Evolutionary conservation across 2,329 filamentous ascomycete genomes (phyloP), one percentile per base, ranked within the genome.

Genomic region (Geoglossum cookeanum): DNA sequence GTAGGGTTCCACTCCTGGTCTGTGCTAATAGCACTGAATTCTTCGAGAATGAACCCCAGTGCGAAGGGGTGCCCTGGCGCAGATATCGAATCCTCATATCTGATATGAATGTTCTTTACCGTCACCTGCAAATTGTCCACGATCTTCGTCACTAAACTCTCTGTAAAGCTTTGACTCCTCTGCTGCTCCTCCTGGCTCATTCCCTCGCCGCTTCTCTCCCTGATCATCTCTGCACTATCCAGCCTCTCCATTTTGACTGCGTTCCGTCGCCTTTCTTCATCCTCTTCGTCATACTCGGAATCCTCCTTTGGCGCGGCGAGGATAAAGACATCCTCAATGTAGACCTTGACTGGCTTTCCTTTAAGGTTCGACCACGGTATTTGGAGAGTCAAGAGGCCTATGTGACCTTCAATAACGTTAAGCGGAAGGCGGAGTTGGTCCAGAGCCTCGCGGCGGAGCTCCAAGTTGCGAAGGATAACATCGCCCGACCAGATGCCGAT

Each of bases 401-500:
- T 79, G 65, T 98, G 90, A 60, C 92, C 92, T 71, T 95, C 88
- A 59, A 95, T 81, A 44, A 99, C 92, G 67, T 99, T 98, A 65
- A 99, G 83, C 56, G 92, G 92, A 4, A 99, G 80, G 69, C 87
- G 94, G 63, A 99, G 80, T 75, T 98, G 94, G 68, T 99, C 92
- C 62, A 99, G 83, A 17, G 92, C 92, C 75, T 98, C 92, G 59
- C 87, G 81, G 58, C 90, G 87, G 53, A 99, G 78, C 73, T 98
- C 87, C 59, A 99, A 83, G 65, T 98, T 84, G 60, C 84, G 83
- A 51, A 99, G 78, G 73, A 94, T 95, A 66, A 98, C 92, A 74
- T 99, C 92, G 65, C 94, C 92, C 27, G 87, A 94, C 92, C 91
- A 98, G 66, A 98, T 98, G 61, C 94, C 92, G 61, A 98, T 90